These are phyloP conservation scores for Microbotryum intermedium DNA, from an alignment of 1,284 basidiomycete species.

Conservation along the genomic window DNA sequence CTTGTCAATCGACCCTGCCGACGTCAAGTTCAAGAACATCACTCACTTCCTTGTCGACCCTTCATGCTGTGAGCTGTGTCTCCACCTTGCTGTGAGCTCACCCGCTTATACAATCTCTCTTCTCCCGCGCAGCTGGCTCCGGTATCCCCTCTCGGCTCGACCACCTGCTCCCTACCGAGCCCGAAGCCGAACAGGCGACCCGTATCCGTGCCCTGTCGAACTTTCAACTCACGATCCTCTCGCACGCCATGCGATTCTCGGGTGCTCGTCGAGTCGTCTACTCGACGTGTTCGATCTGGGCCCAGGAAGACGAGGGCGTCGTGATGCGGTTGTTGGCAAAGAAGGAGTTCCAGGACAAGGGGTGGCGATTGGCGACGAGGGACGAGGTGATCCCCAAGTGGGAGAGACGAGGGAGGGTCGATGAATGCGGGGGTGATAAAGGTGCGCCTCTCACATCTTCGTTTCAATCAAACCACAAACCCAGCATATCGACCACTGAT, in stretches of 20 bases:
- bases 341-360: slow-evolving; percentile 52
- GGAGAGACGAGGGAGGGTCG: slow-evolving; percentile 62
- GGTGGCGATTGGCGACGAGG: slow-evolving; percentile 60
- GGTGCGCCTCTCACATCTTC: slow-evolving; percentile 5
- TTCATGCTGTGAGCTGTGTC: slow-evolving; percentile 51
- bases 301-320: slow-evolving; percentile 81
- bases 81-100: background rate
- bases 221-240: slow-evolving; percentile 89
- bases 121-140: slow-evolving; percentile 30
- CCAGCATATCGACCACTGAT: background rate
- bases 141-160: slow-evolving; percentile 35
- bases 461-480: too few species aligned
- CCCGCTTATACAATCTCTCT: background rate
- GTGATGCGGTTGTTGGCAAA: slow-evolving; percentile 61
- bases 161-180: slow-evolving; percentile 35
- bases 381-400: slow-evolving; percentile 63
- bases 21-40: slow-evolving; percentile 53
- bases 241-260: slow-evolving; percentile 85
- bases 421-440: slow-evolving; percentile 44
- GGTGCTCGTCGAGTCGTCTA: slow-evolving; percentile 69
- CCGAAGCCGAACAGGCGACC: slow-evolving; percentile 44
- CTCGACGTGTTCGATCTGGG: slow-evolving; percentile 89
- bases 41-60: slow-evolving; percentile 87
- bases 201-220: slow-evolving; percentile 70
- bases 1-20: slow-evolving; percentile 57